Conservation (phyloP, 352 stramenopile species). For the Phytophthora fragariae region DNA sequence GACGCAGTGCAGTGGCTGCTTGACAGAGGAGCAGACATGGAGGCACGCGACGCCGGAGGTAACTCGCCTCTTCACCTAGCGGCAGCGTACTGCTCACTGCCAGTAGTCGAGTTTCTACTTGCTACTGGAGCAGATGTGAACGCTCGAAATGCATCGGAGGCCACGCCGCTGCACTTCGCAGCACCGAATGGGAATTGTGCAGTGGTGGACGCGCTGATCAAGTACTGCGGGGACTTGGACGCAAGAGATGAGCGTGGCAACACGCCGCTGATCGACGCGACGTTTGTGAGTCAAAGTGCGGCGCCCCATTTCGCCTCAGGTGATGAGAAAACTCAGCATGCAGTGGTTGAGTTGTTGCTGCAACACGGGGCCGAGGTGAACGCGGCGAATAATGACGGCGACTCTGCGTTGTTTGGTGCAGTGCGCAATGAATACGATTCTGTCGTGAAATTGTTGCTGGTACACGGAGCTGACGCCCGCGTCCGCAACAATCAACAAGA, state of each 20-base stretch:
- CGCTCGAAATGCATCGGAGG: conserved; percentile 30
- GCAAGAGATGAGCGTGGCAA: conserved; percentile 38
- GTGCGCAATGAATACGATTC: conserved; percentile 28
- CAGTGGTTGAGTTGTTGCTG: conserved; percentile 39
- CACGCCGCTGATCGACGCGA: conserved; percentile 46
- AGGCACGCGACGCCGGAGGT: conserved; percentile 34
- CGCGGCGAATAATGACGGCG: conserved; percentile 31
- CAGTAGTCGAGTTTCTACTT: conserved; percentile 30
- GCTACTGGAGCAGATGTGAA: conserved; percentile 36
- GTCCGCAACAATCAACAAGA: conserved; percentile 24
- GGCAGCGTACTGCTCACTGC: conserved; percentile 40
- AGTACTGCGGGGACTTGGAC: conserved; percentile 39
- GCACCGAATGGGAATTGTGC: conserved; percentile 39
- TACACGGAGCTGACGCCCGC: conserved; percentile 25
- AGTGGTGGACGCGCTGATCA: conserved; percentile 39
- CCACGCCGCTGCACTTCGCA: conserved; percentile 48
- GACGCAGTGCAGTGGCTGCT: conserved; percentile 39
- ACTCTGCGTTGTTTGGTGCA: conserved; percentile 43
- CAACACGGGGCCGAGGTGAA: conserved; percentile 40
- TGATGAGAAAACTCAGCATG: conserved; percentile 37
- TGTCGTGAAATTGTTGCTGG: conserved; percentile 33
- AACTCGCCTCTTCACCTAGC: conserved; percentile 55
- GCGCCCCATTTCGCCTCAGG: conserved; percentile 42
- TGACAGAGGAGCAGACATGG: conserved; percentile 40
- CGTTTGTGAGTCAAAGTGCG: conserved; percentile 45